These are phyloP conservation scores for Arabidopsis suecica DNA, from an alignment of 345 rosid genomes.

Conservation along the genomic window DNA sequence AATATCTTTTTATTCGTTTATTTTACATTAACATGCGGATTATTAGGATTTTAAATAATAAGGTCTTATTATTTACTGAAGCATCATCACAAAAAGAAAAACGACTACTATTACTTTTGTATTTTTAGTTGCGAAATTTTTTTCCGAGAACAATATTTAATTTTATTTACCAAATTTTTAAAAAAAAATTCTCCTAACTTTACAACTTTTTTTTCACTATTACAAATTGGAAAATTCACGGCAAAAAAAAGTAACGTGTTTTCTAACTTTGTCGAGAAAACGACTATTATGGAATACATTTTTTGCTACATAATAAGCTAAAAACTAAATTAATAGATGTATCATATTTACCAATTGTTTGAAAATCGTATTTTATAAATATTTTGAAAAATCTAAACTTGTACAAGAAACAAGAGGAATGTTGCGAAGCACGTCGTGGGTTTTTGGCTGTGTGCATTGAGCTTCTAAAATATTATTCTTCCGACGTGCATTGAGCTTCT, in stretches of 20 bases:
- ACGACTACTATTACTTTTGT: not conserved
- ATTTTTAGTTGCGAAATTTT: not conserved
- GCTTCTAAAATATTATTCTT: conserved; percentile 30
- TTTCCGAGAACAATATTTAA: not conserved
- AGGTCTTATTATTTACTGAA: not conserved
- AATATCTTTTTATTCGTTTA: not conserved
- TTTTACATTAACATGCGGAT: not conserved
- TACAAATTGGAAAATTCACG: not conserved
- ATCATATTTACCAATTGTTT: not conserved
- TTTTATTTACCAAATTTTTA: too few species aligned
- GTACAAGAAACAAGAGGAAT: conserved; percentile 35
- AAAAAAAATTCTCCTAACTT: not conserved
- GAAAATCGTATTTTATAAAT: not conserved
- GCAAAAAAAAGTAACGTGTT: not conserved
- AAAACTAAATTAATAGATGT: conserved; percentile 6
- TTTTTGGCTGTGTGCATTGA: conserved; percentile 27
- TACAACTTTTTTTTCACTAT: not conserved
- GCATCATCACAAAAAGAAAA: not conserved
- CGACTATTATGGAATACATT: not conserved
- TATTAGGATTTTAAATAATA: not conserved
- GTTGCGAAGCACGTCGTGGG: conserved; percentile 37
- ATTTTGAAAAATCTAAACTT: not conserved
- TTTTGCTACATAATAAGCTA: conserved; percentile 1
- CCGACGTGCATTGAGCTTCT: conserved; percentile 40
- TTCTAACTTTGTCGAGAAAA: conserved; percentile 8